Evolutionary conservation across 2,329 filamentous ascomycete species (phyloP).

Genomic region (Aureobasidium sp.): DNA sequence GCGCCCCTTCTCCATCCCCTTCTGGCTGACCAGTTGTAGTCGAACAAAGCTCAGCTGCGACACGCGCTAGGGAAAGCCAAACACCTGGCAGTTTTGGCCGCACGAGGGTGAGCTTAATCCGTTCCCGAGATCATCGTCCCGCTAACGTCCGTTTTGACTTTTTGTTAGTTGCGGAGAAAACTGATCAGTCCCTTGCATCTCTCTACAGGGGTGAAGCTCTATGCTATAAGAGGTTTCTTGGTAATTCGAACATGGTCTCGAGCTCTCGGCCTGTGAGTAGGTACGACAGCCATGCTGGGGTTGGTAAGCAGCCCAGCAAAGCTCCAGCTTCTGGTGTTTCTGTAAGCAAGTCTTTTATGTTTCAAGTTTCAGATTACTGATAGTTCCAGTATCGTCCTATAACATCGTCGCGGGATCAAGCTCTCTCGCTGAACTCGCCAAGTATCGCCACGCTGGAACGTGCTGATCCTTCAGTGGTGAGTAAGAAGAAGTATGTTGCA

Average conservation of each 20-base stretch:
- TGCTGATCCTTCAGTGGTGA: neutral
- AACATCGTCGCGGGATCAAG: neutral
- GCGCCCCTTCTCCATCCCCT: neutral
- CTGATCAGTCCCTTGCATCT: slow-evolving; percentile 13
- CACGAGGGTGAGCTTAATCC: slow-evolving; percentile 15
- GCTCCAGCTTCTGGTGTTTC: neutral
- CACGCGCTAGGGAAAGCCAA: slow-evolving; percentile 3
- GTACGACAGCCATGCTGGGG: neutral
- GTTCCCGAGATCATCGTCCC: slow-evolving; percentile 11
- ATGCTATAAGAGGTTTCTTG: neutral
- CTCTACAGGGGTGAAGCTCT: neutral
- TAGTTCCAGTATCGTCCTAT: neutral
- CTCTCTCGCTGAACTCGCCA: neutral
- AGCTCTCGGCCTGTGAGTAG: neutral
- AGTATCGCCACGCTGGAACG: neutral
- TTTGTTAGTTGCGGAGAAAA: slow-evolving; percentile 12
- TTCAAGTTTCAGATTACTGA: neutral
- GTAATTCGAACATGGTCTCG: slow-evolving; percentile 3
- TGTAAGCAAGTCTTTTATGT: neutral
- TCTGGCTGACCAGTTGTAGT: slow-evolving; percentile 7
- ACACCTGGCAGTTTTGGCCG: slow-evolving; percentile 11
- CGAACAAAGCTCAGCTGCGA: slow-evolving; percentile 9
- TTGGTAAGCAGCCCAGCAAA: neutral
- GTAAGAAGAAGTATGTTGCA: neutral
- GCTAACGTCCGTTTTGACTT: slow-evolving; percentile 16